Base-by-base conservation (phyloP, 441 rosid genomes). In the Mallotus japonicus region DNA sequence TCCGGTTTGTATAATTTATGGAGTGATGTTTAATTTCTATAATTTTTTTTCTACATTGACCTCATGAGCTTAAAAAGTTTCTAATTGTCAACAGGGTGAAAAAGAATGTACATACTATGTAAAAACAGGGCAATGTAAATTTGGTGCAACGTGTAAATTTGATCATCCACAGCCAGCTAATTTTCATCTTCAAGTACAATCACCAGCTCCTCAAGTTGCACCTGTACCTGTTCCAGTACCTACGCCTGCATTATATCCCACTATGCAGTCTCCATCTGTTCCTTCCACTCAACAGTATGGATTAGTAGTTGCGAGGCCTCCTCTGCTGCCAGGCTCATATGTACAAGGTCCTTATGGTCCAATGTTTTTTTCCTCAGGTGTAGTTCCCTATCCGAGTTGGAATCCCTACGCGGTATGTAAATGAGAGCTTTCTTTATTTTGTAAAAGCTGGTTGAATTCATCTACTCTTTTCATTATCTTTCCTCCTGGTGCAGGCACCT, bases 71-170 rank as follows among this genome's bases (percentile, higher is more conserved):
- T 47, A 49, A 62, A 54, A 17, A 67, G 28, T 61, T 58, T 62
- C 11, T 57, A 51, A 80, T 32, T 61, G 44, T 56, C 71, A 69
- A 79, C 90, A 90, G 96, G 91, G 89, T 40, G 93, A 88, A 71
- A 90, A 81, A 69, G 88, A 95, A 65, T 95, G 99, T 67, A 87
- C 97, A 73, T 93, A 93, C 72, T 95, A 91, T 80, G 74, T 93
- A 86, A 91, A 93, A 83, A 95, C 97, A 0, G 94, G 97, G 77
- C 91, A 87, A 62, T 95, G 99, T 84, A 95, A 95, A 81, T 95
- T 93, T 73, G 99, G 97, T 67, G 76, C 78, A 37, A 89, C 98
- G 2, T 93, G 99, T 80, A 88, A 90, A 87, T 95, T 91, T 78
- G 89, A 93, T 85, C 98, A 95, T 79, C 95, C 99, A 6, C 87